Percentiles rank a stretch among this genome's conserved stretches.
Evolutionary conservation across 495 filamentous ascomycete species (phyloP).

Genomic region (Xylaria venustula): DNA sequence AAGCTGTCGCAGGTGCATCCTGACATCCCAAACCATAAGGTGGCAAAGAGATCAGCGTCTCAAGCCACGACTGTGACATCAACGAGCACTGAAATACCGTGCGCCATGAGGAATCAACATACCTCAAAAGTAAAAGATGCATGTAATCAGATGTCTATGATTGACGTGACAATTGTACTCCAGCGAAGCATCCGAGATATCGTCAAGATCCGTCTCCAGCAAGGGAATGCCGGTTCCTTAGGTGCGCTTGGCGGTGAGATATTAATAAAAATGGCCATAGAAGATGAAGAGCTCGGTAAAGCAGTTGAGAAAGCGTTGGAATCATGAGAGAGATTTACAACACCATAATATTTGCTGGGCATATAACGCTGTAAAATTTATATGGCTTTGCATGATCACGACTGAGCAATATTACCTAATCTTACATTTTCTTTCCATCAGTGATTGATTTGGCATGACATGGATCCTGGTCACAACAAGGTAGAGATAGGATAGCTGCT

Average conservation of each 20-base stretch:
- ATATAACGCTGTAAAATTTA: neutral
- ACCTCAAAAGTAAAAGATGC: neutral
- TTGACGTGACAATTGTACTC: conserved; percentile 11
- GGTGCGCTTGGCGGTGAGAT: conserved; percentile 19
- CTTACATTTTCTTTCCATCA: neutral
- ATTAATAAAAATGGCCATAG: conserved; percentile 16
- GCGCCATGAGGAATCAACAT: neutral
- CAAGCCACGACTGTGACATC: conserved; percentile 9
- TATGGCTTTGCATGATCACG: neutral
- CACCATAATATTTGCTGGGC: no score
- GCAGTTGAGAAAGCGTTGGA: conserved; percentile 10
- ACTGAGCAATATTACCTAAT: neutral
- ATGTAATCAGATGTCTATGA: neutral
- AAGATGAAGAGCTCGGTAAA: conserved; percentile 14
- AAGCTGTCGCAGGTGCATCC: neutral
- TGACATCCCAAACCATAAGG: no score
- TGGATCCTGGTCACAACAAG: no score
- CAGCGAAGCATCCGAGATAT: conserved; percentile 22
- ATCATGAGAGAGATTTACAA: no score
- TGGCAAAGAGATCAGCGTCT: neutral
- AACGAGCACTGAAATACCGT: neutral
- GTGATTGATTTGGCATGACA: no score
- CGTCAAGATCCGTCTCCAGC: conserved; percentile 14
- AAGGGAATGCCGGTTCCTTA: conserved; percentile 8
- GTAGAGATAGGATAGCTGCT: no score